Conservation (phyloP, 306 rosid species). For the Aeschynomene evenia region DNA sequence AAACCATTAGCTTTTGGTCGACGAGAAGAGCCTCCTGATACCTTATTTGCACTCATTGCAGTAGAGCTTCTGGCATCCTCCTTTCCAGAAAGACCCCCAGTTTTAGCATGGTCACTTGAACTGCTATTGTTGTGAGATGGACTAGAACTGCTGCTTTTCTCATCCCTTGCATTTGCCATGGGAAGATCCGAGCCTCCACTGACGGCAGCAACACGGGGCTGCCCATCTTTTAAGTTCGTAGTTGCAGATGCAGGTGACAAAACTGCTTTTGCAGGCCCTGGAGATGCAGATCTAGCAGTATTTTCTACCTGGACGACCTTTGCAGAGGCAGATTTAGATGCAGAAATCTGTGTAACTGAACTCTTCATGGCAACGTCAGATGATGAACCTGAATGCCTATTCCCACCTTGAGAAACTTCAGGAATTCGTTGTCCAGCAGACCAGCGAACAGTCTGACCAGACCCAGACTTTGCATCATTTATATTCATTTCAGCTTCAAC, state of each 20-base stretch:
- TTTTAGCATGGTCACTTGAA: slow-evolving; percentile 70
- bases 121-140: slow-evolving; percentile 82
- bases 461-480: slow-evolving; percentile 67
- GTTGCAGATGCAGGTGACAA: slow-evolving; percentile 40
- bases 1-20: slow-evolving; percentile 64
- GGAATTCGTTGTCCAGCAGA: slow-evolving; percentile 47
- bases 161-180: slow-evolving; percentile 70
- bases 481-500: slow-evolving; percentile 87
- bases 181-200: slow-evolving; percentile 57
- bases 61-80: slow-evolving; percentile 80
- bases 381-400: slow-evolving; percentile 50
- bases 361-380: slow-evolving; percentile 67
- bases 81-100: slow-evolving; percentile 54
- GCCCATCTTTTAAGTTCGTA: slow-evolving; percentile 44
- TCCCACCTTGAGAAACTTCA: slow-evolving; percentile 65
- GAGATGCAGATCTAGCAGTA: slow-evolving; percentile 47
- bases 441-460: slow-evolving; percentile 60
- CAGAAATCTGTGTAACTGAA: slow-evolving; percentile 51
- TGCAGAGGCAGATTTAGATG: slow-evolving; percentile 53
- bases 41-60: slow-evolving; percentile 58
- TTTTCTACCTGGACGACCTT: slow-evolving; percentile 57
- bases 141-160: slow-evolving; percentile 86
- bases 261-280: slow-evolving; percentile 44
- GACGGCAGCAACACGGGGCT: slow-evolving; percentile 33
- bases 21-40: slow-evolving; percentile 64